Evolutionary conservation across 2,329 filamentous ascomycete species (phyloP).

Genomic region (Pyrenophora tritici-repentis): DNA sequence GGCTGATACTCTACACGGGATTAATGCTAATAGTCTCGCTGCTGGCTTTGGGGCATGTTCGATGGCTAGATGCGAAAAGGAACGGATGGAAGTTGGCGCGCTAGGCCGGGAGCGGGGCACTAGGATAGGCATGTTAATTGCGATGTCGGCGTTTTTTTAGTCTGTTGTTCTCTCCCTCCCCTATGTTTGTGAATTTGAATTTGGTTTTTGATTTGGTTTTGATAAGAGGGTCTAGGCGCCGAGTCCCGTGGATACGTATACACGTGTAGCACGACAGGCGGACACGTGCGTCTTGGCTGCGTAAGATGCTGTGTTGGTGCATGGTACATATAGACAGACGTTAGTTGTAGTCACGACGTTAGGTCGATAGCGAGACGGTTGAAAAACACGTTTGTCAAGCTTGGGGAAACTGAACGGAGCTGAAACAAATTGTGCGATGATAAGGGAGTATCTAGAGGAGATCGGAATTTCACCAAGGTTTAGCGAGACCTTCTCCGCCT

Average conservation of each 20-base stretch:
- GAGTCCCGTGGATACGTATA: slow-evolving; percentile 4
- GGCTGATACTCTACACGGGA: slow-evolving; percentile 24
- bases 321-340: neutral
- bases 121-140: neutral
- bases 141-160: neutral
- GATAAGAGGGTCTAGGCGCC: neutral
- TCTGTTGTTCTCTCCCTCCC: neutral
- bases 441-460: neutral
- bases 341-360: too few relatives aligned
- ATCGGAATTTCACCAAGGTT: slow-evolving; percentile 3
- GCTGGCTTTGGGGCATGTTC: slow-evolving; percentile 18
- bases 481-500: slow-evolving; percentile 16
- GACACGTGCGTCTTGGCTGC: slow-evolving; percentile 9
- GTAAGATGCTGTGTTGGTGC: neutral
- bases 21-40: slow-evolving; percentile 11
- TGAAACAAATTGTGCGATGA: neutral
- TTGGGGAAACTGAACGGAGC: neutral
- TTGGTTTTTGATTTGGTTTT: neutral
- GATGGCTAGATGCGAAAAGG: slow-evolving; percentile 18
- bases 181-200: slow-evolving; percentile 3
- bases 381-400: neutral
- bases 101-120: slow-evolving; percentile 3
- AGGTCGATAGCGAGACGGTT: neutral
- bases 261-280: slow-evolving; percentile 4
- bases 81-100: slow-evolving; percentile 24